A percentile compares a stretch with the other conserved stretches of the same genome.
These are phyloP conservation scores for Spathaspora passalidarum DNA, from an alignment of 805 yeast species.

Conservation along the genomic window DNA sequence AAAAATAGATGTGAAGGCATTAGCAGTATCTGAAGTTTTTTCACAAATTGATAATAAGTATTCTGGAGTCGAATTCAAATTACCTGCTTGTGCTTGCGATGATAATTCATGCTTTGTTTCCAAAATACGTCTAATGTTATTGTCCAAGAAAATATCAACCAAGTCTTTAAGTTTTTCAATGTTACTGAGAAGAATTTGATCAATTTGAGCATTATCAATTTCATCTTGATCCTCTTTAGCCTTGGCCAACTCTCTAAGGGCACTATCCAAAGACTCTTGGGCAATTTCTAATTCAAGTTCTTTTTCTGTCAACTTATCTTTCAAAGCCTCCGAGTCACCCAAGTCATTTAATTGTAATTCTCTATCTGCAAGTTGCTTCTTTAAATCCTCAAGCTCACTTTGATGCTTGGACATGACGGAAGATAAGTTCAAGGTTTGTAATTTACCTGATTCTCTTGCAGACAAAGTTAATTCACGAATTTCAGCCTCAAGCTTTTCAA, in stretches of 20 bases:
- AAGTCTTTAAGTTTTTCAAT: slow-evolving; percentile 47
- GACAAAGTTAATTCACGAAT: slow-evolving; percentile 58
- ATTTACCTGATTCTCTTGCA: slow-evolving; percentile 57
- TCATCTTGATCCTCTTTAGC: slow-evolving; percentile 47
- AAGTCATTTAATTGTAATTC: slow-evolving; percentile 6
- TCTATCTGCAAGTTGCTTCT: slow-evolving; percentile 39
- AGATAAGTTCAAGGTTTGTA: slow-evolving; percentile 61
- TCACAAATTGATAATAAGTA: slow-evolving; percentile 68
- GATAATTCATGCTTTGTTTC: slow-evolving; percentile 66
- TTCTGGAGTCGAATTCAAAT: slow-evolving; percentile 70
- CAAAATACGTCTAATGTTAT: slow-evolving; percentile 72
- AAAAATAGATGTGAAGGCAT: slow-evolving; percentile 77
- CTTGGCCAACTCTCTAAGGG: slow-evolving; percentile 57
- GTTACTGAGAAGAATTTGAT: slow-evolving; percentile 46
- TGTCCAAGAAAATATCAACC: slow-evolving; percentile 67
- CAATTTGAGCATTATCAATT: slow-evolving; percentile 59
- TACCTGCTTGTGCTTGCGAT: slow-evolving; percentile 81
- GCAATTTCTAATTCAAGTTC: slow-evolving; percentile 78
- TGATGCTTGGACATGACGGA: slow-evolving; percentile 60
- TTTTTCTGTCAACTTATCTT: slow-evolving; percentile 54
- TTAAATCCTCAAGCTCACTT: slow-evolving; percentile 55
- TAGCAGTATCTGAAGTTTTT: slow-evolving; percentile 64
- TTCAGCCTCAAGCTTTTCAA: slow-evolving; percentile 63
- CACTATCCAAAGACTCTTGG: slow-evolving; percentile 75
- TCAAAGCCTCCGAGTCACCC: slow-evolving; percentile 32